Evolutionary conservation across 2,329 filamentous ascomycete genomes (phyloP).

Genomic region (Pestalotiopsis sp.): DNA sequence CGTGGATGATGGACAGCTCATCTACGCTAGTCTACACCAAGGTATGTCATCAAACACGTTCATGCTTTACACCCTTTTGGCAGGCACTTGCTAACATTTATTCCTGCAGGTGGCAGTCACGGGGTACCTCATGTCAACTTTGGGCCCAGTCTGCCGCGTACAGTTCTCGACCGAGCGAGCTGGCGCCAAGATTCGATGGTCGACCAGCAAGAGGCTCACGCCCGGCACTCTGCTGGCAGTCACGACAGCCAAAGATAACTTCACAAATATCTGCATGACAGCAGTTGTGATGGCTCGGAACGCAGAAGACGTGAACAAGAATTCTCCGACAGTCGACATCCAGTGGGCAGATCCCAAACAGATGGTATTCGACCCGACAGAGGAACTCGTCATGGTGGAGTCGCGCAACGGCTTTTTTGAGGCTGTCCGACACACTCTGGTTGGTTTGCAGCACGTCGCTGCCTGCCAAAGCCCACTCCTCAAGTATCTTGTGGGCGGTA

Average conservation of each 20-base stretch:
- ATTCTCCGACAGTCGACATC: conserved; percentile 75
- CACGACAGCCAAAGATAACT: conserved; percentile 59
- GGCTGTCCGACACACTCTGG: conserved; percentile 71
- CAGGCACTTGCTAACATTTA: neutral
- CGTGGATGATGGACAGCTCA: conserved; percentile 59
- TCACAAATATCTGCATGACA: conserved; percentile 66
- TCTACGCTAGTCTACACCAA: conserved; percentile 70
- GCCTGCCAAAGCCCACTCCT: conserved; percentile 56
- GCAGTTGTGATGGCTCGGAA: conserved; percentile 74
- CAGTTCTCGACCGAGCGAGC: conserved; percentile 71
- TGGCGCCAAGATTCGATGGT: conserved; percentile 69
- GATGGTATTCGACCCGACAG: conserved; percentile 66
- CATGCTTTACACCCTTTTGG: neutral
- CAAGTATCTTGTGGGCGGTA: conserved; percentile 60
- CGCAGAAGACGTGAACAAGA: conserved; percentile 59
- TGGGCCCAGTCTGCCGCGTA: conserved; percentile 68
- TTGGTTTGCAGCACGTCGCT: conserved; percentile 67
- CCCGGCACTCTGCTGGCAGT: conserved; percentile 58
- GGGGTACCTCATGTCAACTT: conserved; percentile 64
- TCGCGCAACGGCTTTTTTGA: conserved; percentile 76
- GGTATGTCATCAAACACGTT: conserved; percentile 42
- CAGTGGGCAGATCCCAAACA: conserved; percentile 67
- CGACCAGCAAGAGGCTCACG: conserved; percentile 52
- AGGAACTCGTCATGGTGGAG: conserved; percentile 80
- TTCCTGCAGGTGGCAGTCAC: conserved; percentile 62